A percentile compares a stretch with the other conserved stretches of the same genome.
phyloP scores from a whole-genome alignment of 129 eudicot genomes.

The Rutidosis leptorrhynchoides region DNA sequence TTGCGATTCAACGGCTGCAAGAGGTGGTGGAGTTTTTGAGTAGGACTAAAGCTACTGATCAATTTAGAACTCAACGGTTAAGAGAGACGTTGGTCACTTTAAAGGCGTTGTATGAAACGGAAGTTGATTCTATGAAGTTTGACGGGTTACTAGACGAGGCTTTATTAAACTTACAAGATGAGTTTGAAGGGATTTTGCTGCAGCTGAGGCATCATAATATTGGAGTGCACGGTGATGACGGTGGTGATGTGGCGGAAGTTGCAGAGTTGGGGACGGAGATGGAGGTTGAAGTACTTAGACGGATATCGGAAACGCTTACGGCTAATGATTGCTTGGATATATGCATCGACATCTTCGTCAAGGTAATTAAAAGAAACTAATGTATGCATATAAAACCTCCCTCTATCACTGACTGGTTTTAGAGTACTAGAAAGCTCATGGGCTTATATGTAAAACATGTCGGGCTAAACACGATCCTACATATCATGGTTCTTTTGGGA shows the following conservation, averaged over 20 bases:
- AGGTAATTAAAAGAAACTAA: no score
- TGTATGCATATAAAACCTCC: no score
- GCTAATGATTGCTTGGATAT: constrained; percentile 81
- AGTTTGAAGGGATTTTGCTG: constrained; percentile 58
- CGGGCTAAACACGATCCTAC: no score
- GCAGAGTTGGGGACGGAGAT: constrained; percentile 56
- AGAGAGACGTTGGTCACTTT: constrained; percentile 63
- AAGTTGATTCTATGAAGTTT: constrained; percentile 75
- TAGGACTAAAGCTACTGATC: constrained; percentile 84
- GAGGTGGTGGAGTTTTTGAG: constrained; percentile 93
- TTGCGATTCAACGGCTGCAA: constrained; percentile 70
- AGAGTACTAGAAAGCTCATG: no score
- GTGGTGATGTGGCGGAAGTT: constrained; percentile 19
- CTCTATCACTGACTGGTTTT: no score
- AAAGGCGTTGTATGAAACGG: constrained; percentile 60
- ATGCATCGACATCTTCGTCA: constrained; percentile 76
- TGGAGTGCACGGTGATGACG: constrained; percentile 37
- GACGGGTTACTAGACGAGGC: constrained; percentile 87
- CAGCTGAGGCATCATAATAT: constrained; percentile 50
- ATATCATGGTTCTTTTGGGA: neutral
- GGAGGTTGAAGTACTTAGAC: constrained; percentile 63
- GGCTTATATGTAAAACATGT: no score
- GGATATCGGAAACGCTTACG: constrained; percentile 65
- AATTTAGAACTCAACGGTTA: constrained; percentile 57
- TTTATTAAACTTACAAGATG: constrained; percentile 74